Percentiles rank a stretch among this genome's conserved stretches.
phyloP scores from a whole-genome alignment of 2,329 filamentous ascomycete genomes.

The Epichloe sp. region DNA sequence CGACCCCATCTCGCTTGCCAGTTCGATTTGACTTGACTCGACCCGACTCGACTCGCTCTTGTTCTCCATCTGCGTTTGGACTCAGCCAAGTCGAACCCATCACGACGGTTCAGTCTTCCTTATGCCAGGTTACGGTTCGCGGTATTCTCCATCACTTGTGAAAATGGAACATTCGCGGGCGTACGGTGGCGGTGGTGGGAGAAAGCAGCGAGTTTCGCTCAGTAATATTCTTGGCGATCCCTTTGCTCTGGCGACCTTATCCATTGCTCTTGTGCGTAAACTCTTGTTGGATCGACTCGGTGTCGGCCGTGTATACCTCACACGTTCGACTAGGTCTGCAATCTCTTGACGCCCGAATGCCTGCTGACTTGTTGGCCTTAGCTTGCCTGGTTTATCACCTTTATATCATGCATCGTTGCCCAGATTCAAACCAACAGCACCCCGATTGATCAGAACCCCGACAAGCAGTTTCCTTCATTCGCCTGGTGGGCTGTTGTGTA shows the following conservation, averaged over 20 bases:
- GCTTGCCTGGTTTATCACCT: slow-evolving; percentile 92
- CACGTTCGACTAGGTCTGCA: no score
- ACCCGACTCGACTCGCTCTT: not conserved
- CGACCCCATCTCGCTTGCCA: not conserved
- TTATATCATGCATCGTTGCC: slow-evolving; percentile 73
- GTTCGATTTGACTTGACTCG: not conserved
- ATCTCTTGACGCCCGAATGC: not conserved
- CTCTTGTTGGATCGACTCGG: not conserved
- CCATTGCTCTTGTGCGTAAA: slow-evolving; percentile 72
- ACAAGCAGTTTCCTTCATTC: slow-evolving; percentile 59
- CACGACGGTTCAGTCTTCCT: slow-evolving; percentile 17
- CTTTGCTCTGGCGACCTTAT: slow-evolving; percentile 87
- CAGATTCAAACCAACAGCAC: slow-evolving; percentile 32
- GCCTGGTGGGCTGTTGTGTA: slow-evolving; percentile 87
- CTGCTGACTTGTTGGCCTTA: slow-evolving; percentile 22
- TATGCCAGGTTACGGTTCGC: slow-evolving; percentile 66
- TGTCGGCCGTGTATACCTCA: not conserved
- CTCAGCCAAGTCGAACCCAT: not conserved
- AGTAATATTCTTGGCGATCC: slow-evolving; percentile 93
- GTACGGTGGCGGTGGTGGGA: slow-evolving; percentile 36
- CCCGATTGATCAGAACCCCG: slow-evolving; percentile 7
- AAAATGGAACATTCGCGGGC: slow-evolving; percentile 66
- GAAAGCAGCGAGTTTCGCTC: slow-evolving; percentile 51
- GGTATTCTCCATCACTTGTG: slow-evolving; percentile 58
- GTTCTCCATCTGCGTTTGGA: not conserved